These are phyloP conservation scores for Kwoniella botswanensis DNA, from an alignment of 768 basidiomycete species.

Conservation along the genomic window DNA sequence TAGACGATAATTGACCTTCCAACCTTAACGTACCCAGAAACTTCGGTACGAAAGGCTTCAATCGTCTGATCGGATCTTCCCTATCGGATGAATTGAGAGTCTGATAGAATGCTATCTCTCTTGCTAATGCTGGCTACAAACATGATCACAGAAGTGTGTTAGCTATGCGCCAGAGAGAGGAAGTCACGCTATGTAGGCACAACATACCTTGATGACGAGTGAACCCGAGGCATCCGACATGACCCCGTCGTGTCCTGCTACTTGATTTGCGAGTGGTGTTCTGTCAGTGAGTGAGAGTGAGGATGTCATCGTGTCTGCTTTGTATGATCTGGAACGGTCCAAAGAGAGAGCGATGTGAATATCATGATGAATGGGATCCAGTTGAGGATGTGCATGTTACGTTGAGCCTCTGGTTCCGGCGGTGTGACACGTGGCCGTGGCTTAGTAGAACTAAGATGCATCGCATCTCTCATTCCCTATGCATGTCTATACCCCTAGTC, in stretches of 20 bases:
- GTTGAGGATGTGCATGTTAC: too few species aligned
- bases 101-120: conserved; percentile 59
- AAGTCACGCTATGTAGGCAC: neutral
- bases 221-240: conserved; percentile 52
- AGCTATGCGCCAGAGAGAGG: neutral
- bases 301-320: neutral
- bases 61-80: conserved; percentile 30
- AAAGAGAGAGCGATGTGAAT: neutral
- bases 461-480: neutral
- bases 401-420: neutral
- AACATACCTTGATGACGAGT: conserved; percentile 57
- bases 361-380: conserved; percentile 7
- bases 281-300: conserved; percentile 11
- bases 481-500: too few species aligned
- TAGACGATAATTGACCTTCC: conserved; percentile 65
- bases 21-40: conserved; percentile 80
- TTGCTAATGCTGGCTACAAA: conserved; percentile 40
- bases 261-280: conserved; percentile 51
- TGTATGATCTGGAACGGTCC: neutral
- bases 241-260: conserved; percentile 56
- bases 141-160: neutral
- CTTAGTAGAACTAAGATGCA: neutral
- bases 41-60: conserved; percentile 67
- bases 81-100: conserved; percentile 34
- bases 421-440: neutral